Conservation (phyloP, 2,329 filamentous ascomycete genomes). For the Sarocladiaceae sp. region DNA sequence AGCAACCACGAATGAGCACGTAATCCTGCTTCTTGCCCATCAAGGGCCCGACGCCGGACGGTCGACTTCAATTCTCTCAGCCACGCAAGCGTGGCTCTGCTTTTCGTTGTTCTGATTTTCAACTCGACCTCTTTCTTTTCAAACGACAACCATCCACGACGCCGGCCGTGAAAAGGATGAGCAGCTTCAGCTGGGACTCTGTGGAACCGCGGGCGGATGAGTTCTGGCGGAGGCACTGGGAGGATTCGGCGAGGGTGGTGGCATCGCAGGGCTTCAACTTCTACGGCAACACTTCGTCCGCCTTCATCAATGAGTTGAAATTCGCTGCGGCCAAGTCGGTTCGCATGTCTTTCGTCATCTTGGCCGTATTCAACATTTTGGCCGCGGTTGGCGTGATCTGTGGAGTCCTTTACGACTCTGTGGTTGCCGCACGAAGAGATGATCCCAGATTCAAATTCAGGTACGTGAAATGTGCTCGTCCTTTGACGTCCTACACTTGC, state of each 20-base stretch:
- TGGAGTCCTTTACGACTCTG: constrained; percentile 53
- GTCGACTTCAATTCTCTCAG: background rate
- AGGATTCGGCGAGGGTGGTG: constrained; percentile 4
- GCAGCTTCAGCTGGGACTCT: constrained; percentile 16
- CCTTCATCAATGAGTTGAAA: constrained; percentile 43
- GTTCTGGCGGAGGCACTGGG: constrained; percentile 12
- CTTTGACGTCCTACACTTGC: background rate
- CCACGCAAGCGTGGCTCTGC: constrained; percentile 1
- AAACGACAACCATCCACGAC: background rate
- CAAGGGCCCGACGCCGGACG: constrained; percentile 7
- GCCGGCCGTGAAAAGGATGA: constrained; percentile 1
- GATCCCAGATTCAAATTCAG: constrained; percentile 34
- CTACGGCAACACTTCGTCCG: constrained; percentile 34
- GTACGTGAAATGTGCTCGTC: constrained; percentile 21
- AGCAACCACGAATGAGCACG: constrained; percentile 7
- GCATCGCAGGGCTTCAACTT: constrained; percentile 8
- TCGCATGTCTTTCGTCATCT: constrained; percentile 54
- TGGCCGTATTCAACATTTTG: constrained; percentile 54
- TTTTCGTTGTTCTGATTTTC: background rate
- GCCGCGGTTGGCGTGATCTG: constrained; percentile 49
- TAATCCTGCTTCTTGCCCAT: constrained; percentile 9
- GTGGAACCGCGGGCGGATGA: constrained; percentile 14
- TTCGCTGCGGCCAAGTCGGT: constrained; percentile 50
- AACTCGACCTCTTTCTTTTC: background rate
- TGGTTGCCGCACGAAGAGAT: constrained; percentile 36